These are phyloP conservation scores for Starmerella potacharoeniae DNA, from an alignment of 805 yeast genomes.

Conservation along the genomic window DNA sequence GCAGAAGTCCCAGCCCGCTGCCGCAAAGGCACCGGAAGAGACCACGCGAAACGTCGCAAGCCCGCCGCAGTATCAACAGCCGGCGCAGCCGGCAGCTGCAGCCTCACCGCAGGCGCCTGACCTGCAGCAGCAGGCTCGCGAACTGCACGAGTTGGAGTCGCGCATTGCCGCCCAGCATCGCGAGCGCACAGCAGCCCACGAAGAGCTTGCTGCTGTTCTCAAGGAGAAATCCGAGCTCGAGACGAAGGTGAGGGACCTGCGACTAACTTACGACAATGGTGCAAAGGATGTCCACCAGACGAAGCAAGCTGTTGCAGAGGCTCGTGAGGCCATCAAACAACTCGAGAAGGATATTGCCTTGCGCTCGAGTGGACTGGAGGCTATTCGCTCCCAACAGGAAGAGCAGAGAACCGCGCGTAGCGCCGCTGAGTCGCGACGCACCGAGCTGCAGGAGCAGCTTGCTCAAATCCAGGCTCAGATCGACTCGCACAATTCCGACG, in stretches of 20 bases:
- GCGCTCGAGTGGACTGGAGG: slow-evolving; percentile 21
- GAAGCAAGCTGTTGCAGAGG: slow-evolving; percentile 46
- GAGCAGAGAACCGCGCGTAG: slow-evolving; percentile 3
- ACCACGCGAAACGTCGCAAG: background rate
- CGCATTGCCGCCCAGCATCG: slow-evolving; percentile 13
- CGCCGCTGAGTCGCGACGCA: background rate
- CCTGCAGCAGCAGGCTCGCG: background rate
- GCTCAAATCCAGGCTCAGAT: slow-evolving; percentile 11
- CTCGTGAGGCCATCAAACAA: slow-evolving; percentile 40
- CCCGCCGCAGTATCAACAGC: background rate
- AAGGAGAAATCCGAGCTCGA: slow-evolving; percentile 61
- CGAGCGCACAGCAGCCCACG: slow-evolving; percentile 40
- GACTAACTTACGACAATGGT: slow-evolving; percentile 66
- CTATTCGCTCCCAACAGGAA: slow-evolving; percentile 21
- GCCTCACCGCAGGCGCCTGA: background rate
- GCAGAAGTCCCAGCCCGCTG: slow-evolving; percentile 44
- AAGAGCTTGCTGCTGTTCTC: slow-evolving; percentile 59
- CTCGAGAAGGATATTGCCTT: slow-evolving; percentile 22
- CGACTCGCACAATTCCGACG: slow-evolving; percentile 3
- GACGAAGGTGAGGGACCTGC: slow-evolving; percentile 52
- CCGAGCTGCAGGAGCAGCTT: slow-evolving; percentile 24
- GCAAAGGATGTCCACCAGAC: slow-evolving; percentile 63
- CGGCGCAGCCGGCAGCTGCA: background rate
- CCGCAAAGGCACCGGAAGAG: slow-evolving; percentile 35
- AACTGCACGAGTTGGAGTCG: slow-evolving; percentile 24